Base-by-base conservation (phyloP, 208 protist species). In the Leptomonas seymouri region DNA sequence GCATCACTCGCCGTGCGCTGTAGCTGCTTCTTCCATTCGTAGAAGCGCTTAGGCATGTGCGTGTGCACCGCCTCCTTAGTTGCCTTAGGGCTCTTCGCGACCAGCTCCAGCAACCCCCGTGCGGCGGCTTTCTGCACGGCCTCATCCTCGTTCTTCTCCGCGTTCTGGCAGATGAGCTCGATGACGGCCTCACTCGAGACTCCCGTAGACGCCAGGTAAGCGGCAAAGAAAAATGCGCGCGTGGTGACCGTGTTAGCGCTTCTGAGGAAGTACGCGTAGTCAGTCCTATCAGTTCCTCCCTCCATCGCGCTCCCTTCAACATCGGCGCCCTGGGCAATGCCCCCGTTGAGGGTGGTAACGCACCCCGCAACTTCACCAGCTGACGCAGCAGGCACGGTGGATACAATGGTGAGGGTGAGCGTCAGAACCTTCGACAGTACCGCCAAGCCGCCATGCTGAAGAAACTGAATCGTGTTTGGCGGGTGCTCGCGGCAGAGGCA, bases 401-500 rank as follows among this genome's bases (percentile, higher is more conserved):
- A 25, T 1, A 53, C 12, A 21, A 42, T 18, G 28, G 28, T 27
- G 11, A 8, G 49, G 2, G 69, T 73, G 3, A 80, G 61, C 15
- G 46, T 50, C 23, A 85, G 59, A 0, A 65, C 16, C 0, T 67
- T 55, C 14, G 61, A 50, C 15, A 86, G 18, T 25, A 73, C 67
- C 1, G 70, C 66, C 5, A 87, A 41, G 8, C 87, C 87, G 8
- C 62, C 75, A n/a, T 74, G 53, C 55, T 67, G 66, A 30, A 75
- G 20, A 51, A 93, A 89, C 15, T 67, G 53, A 59, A 76, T 42
- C 3, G 78, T 84, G 71, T 90, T 90, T 1, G 66, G 49, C 6
- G 53, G 30, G 54, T 69, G 82, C n/a, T 85, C 76, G 44, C 87
- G 87, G 64, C 87, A 90, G 34, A 93, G 63, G 67, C 82, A 90